phyloP scores from a whole-genome alignment of 2,329 filamentous ascomycete genomes.

The Thelonectria rubi region DNA sequence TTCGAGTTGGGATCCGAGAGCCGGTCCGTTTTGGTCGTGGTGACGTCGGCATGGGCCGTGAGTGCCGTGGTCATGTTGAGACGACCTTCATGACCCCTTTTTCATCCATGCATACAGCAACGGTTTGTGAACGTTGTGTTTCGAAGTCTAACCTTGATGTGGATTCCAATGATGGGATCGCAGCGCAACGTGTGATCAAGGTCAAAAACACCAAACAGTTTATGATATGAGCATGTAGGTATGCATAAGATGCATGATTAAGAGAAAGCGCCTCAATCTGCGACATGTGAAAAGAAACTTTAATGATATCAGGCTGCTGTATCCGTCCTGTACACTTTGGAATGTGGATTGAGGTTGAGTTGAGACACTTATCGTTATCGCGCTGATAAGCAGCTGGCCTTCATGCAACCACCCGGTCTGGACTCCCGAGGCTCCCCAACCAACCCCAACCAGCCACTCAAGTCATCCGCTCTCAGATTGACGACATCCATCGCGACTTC shows the following conservation, averaged over 20 bases:
- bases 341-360: background rate
- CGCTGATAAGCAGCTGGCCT: background rate
- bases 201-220: background rate
- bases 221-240: background rate
- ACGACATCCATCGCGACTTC: constrained; percentile 1
- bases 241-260: no score
- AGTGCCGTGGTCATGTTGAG: no score
- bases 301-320: no score
- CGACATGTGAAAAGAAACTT: no score
- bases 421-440: background rate
- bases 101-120: background rate
- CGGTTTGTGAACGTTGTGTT: background rate
- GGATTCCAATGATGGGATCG: no score
- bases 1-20: background rate
- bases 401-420: background rate
- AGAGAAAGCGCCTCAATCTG: no score
- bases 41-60: background rate
- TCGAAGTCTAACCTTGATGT: no score
- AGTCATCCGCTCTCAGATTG: background rate
- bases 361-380: background rate
- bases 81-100: no score
- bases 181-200: background rate
- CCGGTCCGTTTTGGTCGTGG: background rate
- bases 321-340: background rate
- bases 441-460: background rate